These are phyloP conservation scores for Albophoma yamanashiensis DNA, from an alignment of 2,329 filamentous ascomycete species.

Conservation along the genomic window DNA sequence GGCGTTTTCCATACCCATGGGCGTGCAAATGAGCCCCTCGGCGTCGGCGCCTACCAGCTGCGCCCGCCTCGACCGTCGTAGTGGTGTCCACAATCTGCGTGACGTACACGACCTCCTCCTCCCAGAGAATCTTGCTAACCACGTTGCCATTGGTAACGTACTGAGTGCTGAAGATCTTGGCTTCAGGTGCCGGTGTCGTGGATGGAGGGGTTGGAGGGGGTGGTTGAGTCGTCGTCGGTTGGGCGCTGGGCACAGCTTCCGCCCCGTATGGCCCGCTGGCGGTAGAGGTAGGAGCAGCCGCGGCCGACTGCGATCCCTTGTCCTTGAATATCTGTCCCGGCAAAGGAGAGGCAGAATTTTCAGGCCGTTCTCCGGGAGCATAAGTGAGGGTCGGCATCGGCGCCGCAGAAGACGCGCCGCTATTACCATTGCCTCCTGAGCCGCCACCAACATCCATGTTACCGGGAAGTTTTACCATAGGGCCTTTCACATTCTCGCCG, in stretches of 20 bases:
- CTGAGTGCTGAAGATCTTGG: constrained; percentile 35
- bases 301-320: not conserved
- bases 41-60: constrained; percentile 11
- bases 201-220: constrained; percentile 6
- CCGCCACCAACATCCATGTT: not conserved
- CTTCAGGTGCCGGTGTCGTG: constrained; percentile 9
- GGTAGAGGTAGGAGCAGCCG: constrained; percentile 1
- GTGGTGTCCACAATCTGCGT: constrained; percentile 33
- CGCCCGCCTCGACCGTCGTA: constrained; percentile 19
- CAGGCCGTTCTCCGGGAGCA: constrained; percentile 21
- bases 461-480: constrained; percentile 55
- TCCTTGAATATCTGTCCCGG: constrained; percentile 34
- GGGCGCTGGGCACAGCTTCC: not conserved
- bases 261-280: constrained; percentile 1
- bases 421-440: constrained; percentile 8
- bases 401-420: constrained; percentile 3
- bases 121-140: constrained; percentile 47
- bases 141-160: constrained; percentile 37
- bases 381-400: constrained; percentile 21
- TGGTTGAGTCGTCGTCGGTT: not conserved
- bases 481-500: constrained; percentile 48
- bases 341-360: constrained; percentile 20
- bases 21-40: constrained; percentile 25
- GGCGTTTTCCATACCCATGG: constrained; percentile 23
- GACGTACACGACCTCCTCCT: constrained; percentile 43